Conservation (phyloP, 176 grass and related monocot genomes). For the Triticum turgidum region DNA sequence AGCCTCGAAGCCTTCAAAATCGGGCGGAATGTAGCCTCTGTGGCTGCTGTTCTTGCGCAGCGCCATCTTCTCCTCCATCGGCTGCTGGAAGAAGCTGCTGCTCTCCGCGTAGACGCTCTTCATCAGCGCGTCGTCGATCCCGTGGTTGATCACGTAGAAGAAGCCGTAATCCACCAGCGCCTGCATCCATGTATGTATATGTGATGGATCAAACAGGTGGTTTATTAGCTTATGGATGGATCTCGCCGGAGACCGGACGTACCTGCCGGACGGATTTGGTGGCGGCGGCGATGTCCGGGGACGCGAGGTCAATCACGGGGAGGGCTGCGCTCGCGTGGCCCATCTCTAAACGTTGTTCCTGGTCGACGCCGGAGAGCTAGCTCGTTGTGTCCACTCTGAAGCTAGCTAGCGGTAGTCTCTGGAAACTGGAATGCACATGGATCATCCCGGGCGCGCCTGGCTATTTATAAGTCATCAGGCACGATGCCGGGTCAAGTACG, state of each 20-base stretch:
- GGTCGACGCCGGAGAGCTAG: too few relatives aligned
- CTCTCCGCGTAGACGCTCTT: constrained; percentile 44
- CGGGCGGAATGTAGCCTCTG: constrained; percentile 54
- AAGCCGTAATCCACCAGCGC: constrained; percentile 69
- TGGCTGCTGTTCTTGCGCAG: constrained; percentile 30
- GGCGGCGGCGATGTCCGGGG: constrained; percentile 23
- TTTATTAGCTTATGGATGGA: too few relatives aligned
- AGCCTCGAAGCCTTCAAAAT: constrained; percentile 56
- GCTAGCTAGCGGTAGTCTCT: too few relatives aligned
- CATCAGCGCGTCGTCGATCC: constrained; percentile 29
- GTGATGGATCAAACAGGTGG: neutral
- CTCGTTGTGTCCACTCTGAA: too few relatives aligned
- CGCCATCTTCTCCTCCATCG: constrained; percentile 56
- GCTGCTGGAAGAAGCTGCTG: constrained; percentile 47
- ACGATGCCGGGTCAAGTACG: too few relatives aligned
- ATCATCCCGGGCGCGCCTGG: too few relatives aligned
- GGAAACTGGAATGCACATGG: too few relatives aligned
- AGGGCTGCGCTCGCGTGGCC: constrained; percentile 16
- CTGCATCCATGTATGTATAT: neutral
- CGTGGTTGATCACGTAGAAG: constrained; percentile 73
- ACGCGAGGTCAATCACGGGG: constrained; percentile 60
- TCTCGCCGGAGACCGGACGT: too few relatives aligned
- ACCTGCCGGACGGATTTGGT: constrained; percentile 50
- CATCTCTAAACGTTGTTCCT: neutral
- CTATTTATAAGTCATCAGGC: too few relatives aligned